Evolutionary conservation across 73 alveolate genomes (phyloP), one percentile per base, ranked within the genome.

Genomic region (Paramecium sexaurelia): DNA sequence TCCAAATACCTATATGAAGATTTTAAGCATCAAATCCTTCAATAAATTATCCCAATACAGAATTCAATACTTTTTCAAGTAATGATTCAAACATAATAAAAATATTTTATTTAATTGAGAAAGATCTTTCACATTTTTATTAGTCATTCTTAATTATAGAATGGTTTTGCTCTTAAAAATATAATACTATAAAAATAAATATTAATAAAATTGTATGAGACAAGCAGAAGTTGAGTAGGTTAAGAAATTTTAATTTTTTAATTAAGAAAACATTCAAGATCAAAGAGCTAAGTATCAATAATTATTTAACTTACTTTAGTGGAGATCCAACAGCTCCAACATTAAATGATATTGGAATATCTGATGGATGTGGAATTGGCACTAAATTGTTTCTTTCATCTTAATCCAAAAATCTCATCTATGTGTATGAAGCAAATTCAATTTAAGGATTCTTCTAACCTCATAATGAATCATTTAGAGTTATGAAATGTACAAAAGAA

Each of bases 1-100:
- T 55, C 84, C 95, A 93, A 47, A 93, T 83, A 27, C 93, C 96
- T 7, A 93, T 51, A 19, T 93, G 73, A 24, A 98, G 87, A 87
- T 96, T 98, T 83, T 97, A 93, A 41, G 95, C 93, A 87, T 98
- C 99, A 71, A 98, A 93, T 67, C 97, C 98, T 67, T 95, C 99
- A 26, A 98, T 88, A 92, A 92, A 98, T 88, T 98, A 96, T 22
- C 99, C 99, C 20, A 96, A 96, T 83, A 94, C 94, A 41, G 96
- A 85, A 71, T 92, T 93, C 56, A 97, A 95, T 87, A 97, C 92
- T 69, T 92, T 96, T 92, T 97, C 99, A 69, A 97, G 92, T 73
- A 97, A 85, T 35, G 97, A 97, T 91, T 97, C 99, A 40, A 91
- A 91, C 95, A 91, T 91, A 29, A 2, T 57, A 57, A 9, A 22